phyloP scores from a whole-genome alignment of 1,139 yeast genomes.

The Pichiaceae sp. region DNA sequence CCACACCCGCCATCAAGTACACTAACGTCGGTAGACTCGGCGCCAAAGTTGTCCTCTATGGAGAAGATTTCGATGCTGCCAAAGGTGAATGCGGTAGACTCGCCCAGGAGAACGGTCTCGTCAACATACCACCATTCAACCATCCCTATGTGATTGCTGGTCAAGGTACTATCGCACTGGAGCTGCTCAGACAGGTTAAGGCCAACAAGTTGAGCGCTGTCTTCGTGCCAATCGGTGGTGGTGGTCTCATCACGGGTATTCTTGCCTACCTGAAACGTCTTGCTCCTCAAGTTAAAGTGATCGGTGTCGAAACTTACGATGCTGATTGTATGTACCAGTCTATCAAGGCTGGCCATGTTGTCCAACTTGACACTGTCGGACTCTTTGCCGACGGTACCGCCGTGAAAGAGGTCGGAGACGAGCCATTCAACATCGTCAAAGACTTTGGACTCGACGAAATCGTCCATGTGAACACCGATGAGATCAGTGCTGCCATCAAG shows the following conservation, averaged over 20 bases:
- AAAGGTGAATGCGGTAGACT: constrained; percentile 79
- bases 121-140: constrained; percentile 93
- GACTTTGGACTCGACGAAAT: constrained; percentile 76
- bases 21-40: constrained; percentile 88
- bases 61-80: constrained; percentile 91
- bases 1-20: constrained; percentile 91
- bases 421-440: constrained; percentile 75
- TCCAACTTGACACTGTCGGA: constrained; percentile 67
- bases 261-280: constrained; percentile 84
- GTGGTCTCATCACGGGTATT: constrained; percentile 89
- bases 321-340: constrained; percentile 87
- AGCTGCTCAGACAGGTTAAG: constrained; percentile 78
- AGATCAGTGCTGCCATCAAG: constrained; percentile 94
- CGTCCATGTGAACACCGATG: constrained; percentile 83
- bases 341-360: constrained; percentile 46
- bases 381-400: constrained; percentile 99
- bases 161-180: constrained; percentile 96
- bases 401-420: constrained; percentile 82
- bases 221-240: constrained; percentile 94
- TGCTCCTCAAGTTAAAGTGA: constrained; percentile 94
- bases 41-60: constrained; percentile 84
- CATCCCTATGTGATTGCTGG: constrained; percentile 99
- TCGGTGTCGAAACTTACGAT: constrained; percentile 94
- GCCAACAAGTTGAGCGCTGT: constrained; percentile 75
- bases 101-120: constrained; percentile 58